A percentile compares a stretch with the other conserved stretches of the same genome.
phyloP scores from a whole-genome alignment of 208 protist genomes.

The Acanthamoeba healyi region DNA sequence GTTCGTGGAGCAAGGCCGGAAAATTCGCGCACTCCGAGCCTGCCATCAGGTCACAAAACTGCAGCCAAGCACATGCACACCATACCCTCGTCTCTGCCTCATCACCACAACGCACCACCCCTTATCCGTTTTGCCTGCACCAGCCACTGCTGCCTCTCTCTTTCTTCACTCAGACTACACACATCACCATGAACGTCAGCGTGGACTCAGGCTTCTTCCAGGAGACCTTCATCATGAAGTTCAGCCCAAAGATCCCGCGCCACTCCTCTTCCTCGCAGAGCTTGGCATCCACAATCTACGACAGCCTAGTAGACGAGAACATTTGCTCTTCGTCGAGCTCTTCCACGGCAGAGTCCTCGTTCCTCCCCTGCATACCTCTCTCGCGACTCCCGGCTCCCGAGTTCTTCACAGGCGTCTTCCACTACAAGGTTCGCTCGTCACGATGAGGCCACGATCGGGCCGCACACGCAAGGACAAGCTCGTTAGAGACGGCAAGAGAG shows the following conservation, averaged over 20 bases:
- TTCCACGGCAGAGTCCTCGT: no score
- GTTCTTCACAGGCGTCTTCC: slow-evolving; percentile 23
- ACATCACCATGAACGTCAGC: background rate
- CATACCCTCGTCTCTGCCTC: background rate
- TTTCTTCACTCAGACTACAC: background rate
- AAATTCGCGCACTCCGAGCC: background rate
- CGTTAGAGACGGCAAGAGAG: no score
- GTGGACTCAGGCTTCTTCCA: background rate
- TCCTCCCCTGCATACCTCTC: slow-evolving; percentile 12
- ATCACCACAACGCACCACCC: background rate
- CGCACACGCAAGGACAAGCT: no score
- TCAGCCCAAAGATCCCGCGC: background rate
- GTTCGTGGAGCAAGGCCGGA: background rate
- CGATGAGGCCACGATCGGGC: background rate
- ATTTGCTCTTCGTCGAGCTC: background rate
- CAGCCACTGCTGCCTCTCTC: background rate
- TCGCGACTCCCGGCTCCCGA: background rate
- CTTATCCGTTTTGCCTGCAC: background rate
- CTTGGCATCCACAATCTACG: background rate
- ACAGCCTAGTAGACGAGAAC: background rate
- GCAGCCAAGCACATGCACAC: background rate
- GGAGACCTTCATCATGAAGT: slow-evolving; percentile 47
- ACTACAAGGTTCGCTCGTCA: background rate
- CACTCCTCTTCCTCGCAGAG: background rate
- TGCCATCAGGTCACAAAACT: background rate